Percentiles rank a stretch among this genome's conserved stretches.
phyloP scores from a whole-genome alignment of 768 basidiomycete species.

The Chiua virens region DNA sequence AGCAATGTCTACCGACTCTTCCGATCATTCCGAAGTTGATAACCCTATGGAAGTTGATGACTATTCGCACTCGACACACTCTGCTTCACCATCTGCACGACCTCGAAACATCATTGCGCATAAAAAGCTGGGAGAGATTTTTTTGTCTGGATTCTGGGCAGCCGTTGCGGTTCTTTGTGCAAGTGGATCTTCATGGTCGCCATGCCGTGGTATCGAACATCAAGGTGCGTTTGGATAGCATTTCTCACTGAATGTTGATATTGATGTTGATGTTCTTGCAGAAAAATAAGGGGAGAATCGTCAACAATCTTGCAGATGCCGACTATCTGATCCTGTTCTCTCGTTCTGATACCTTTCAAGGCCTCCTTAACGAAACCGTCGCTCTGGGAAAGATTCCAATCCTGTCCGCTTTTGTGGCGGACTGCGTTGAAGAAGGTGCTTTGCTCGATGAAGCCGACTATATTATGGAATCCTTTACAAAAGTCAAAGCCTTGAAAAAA shows the following conservation, averaged over 20 bases:
- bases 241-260: background rate
- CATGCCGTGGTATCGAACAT: conserved; percentile 50
- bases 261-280: conserved; percentile 26
- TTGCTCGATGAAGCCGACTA: conserved; percentile 49
- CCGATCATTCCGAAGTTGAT: conserved; percentile 17
- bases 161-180: conserved; percentile 60
- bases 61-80: conserved; percentile 6
- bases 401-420: conserved; percentile 51
- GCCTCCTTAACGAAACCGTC: conserved; percentile 40
- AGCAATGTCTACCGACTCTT: conserved; percentile 17
- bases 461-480: conserved; percentile 35
- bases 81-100: conserved; percentile 15
- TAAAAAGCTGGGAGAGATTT: conserved; percentile 38
- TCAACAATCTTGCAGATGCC: conserved; percentile 50
- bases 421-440: conserved; percentile 44
- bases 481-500: conserved; percentile 22
- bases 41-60: conserved; percentile 9
- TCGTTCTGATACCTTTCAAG: conserved; percentile 49
- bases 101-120: conserved; percentile 11
- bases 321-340: conserved; percentile 61
- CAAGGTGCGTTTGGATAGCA: conserved; percentile 46
- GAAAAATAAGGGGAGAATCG: conserved; percentile 68
- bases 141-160: conserved; percentile 42
- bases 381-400: conserved; percentile 46
- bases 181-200: conserved; percentile 62